Evolutionary conservation across 2,329 filamentous ascomycete genomes (phyloP).

Genomic region (Fusarium beomiforme): DNA sequence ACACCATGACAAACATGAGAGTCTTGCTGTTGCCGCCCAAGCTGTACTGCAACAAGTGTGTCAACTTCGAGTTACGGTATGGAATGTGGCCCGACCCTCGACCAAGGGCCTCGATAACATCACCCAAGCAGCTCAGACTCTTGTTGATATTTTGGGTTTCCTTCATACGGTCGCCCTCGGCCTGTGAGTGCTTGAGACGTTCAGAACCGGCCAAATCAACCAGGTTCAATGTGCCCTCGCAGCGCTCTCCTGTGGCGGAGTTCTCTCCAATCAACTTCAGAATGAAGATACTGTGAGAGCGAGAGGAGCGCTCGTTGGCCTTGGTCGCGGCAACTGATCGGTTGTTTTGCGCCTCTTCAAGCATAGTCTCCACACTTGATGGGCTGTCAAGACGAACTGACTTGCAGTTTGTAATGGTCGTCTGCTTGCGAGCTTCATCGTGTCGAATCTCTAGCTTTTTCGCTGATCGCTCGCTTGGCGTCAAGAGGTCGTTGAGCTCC

Average conservation of each 20-base stretch:
- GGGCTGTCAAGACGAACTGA: conserved; percentile 82
- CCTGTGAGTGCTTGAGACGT: conserved; percentile 85
- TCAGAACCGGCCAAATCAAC: conserved; percentile 96
- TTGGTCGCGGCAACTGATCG: conserved; percentile 96
- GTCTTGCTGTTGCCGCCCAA: conserved; percentile 96
- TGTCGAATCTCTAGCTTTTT: conserved; percentile 92
- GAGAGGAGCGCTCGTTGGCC: conserved; percentile 92
- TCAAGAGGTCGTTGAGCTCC: conserved; percentile 88
- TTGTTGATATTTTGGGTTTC: conserved; percentile 99
- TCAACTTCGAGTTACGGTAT: conserved; percentile 96
- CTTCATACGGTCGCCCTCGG: conserved; percentile 85
- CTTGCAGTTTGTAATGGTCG: conserved; percentile 81
- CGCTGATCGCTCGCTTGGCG: conserved; percentile 62
- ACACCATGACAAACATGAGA: conserved; percentile 99
- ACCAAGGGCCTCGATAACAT: conserved; percentile 94
- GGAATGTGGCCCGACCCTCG: conserved; percentile 86
- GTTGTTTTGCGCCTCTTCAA: conserved; percentile 84
- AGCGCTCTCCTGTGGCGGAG: conserved; percentile 78
- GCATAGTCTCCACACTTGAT: conserved; percentile 80
- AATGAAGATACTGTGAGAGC: conserved; percentile 96
- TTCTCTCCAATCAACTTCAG: conserved; percentile 82
- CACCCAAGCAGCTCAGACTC: conserved; percentile 88
- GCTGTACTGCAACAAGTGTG: conserved; percentile 93
- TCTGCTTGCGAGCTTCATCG: conserved; percentile 83
- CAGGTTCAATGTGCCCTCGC: conserved; percentile 92